Percentiles rank a stretch among this genome's conserved stretches.
Evolutionary conservation across 176 grass and related monocot genomes (phyloP).

Genomic region (Elaeis guineensis): DNA sequence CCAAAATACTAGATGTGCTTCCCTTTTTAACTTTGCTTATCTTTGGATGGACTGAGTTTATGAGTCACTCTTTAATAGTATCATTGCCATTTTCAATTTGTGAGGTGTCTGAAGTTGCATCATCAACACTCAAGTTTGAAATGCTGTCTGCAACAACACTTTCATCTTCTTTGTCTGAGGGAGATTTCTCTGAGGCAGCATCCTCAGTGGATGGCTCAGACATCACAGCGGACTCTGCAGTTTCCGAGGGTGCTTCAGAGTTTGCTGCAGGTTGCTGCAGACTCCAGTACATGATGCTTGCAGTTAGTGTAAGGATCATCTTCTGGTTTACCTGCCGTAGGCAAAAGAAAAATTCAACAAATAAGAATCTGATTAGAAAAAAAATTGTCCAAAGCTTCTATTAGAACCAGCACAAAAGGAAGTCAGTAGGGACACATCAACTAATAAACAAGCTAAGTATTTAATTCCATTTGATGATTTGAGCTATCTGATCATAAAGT

Average conservation of each 20-base stretch:
- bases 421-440: neutral
- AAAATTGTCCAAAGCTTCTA: neutral
- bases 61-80: conserved; percentile 24
- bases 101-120: conserved; percentile 40
- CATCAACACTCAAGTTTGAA: conserved; percentile 39
- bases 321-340: conserved; percentile 89
- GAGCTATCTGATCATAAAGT: too few relatives aligned
- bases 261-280: conserved; percentile 47
- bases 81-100: conserved; percentile 40
- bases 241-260: conserved; percentile 36
- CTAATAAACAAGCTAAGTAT: too few relatives aligned
- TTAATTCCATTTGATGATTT: too few relatives aligned
- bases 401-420: neutral
- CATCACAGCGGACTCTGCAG: conserved; percentile 33
- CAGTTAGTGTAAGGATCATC: conserved; percentile 93
- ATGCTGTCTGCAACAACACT: conserved; percentile 38
- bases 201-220: conserved; percentile 26
- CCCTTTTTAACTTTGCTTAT: too few relatives aligned
- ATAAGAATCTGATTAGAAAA: neutral
- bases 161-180: conserved; percentile 37
- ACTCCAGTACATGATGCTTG: conserved; percentile 94
- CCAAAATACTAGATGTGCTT: too few relatives aligned
- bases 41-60: too few relatives aligned
- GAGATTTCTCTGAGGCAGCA: too few relatives aligned
- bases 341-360: neutral